phyloP scores from a whole-genome alignment of 805 yeast genomes.

The Saturnispora halmiae region DNA sequence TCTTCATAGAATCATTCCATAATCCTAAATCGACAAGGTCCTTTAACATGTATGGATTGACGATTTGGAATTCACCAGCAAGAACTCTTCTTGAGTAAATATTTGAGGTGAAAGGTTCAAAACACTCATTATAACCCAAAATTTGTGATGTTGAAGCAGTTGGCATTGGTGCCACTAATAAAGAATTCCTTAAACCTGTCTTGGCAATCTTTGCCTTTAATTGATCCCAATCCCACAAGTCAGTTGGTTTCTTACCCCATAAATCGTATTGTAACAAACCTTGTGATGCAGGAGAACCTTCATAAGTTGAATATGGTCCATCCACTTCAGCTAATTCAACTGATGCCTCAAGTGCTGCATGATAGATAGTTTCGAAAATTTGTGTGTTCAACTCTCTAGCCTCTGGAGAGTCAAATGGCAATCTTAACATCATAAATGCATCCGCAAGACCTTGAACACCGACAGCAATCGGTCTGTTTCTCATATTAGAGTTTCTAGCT shows the following conservation, averaged over 20 bases:
- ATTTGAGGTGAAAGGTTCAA: conserved; percentile 55
- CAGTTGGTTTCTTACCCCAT: conserved; percentile 52
- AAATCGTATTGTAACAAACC: conserved; percentile 49
- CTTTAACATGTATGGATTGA: conserved; percentile 48
- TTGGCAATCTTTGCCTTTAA: conserved; percentile 40
- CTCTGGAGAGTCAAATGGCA: conserved; percentile 50
- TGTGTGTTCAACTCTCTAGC: conserved; percentile 49
- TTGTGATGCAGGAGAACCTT: conserved; percentile 52
- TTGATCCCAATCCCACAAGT: conserved; percentile 50
- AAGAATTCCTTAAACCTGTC: conserved; percentile 48
- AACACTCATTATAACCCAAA: conserved; percentile 53
- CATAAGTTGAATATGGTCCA: conserved; percentile 42
- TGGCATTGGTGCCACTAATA: conserved; percentile 58
- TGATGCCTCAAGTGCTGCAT: conserved; percentile 50
- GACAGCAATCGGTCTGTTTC: conserved; percentile 53
- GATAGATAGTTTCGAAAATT: conserved; percentile 54
- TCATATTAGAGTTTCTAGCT: conserved; percentile 45
- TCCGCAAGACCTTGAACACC: conserved; percentile 61
- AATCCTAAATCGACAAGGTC: conserved; percentile 51
- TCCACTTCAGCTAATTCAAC: conserved; percentile 43
- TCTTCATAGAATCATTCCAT: conserved; percentile 52
- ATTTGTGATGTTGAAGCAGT: conserved; percentile 61
- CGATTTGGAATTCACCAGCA: conserved; percentile 58
- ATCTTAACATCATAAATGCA: conserved; percentile 44
- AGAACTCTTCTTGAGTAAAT: conserved; percentile 55